Conservation (phyloP, 2,329 filamentous ascomycete species). For the Xylaria sp. region DNA sequence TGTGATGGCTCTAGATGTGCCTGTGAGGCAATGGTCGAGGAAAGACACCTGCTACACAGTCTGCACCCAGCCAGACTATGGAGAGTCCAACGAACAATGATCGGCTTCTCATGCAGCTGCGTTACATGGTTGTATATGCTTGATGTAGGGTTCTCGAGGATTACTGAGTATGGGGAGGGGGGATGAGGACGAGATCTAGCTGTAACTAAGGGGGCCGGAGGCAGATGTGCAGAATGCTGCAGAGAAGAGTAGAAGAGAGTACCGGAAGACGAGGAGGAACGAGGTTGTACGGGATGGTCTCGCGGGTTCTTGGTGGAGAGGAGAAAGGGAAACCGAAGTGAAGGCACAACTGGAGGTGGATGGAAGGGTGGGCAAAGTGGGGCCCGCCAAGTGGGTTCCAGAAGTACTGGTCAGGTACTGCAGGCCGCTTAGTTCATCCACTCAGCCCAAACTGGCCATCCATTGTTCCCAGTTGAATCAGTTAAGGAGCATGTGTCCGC, state of each 20-base stretch:
- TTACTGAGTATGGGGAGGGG: slow-evolving; percentile 5
- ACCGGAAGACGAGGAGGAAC: slow-evolving; percentile 21
- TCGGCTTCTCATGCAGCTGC: slow-evolving; percentile 36
- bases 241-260: slow-evolving; percentile 13
- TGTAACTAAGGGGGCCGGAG: slow-evolving; percentile 9
- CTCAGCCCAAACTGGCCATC: slow-evolving; percentile 17
- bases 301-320: slow-evolving; percentile 33
- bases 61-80: slow-evolving; percentile 39
- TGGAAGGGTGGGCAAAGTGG: slow-evolving; percentile 25
- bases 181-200: not conserved
- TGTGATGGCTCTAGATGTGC: slow-evolving; percentile 15
- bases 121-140: slow-evolving; percentile 34
- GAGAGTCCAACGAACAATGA: slow-evolving; percentile 38
- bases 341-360: slow-evolving; percentile 27
- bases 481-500: slow-evolving; percentile 3
- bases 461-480: slow-evolving; percentile 22
- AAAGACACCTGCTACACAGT: slow-evolving; percentile 34
- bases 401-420: slow-evolving; percentile 20
- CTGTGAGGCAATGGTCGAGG: slow-evolving; percentile 20
- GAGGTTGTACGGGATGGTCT: slow-evolving; percentile 34
- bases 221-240: slow-evolving; percentile 11
- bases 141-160: slow-evolving; percentile 9
- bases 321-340: slow-evolving; percentile 34
- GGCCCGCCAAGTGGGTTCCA: slow-evolving; percentile 23
- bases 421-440: slow-evolving; percentile 29